Conservation (phyloP, 164 flowering plant species). For the Tetrastigma voinierianum region DNA sequence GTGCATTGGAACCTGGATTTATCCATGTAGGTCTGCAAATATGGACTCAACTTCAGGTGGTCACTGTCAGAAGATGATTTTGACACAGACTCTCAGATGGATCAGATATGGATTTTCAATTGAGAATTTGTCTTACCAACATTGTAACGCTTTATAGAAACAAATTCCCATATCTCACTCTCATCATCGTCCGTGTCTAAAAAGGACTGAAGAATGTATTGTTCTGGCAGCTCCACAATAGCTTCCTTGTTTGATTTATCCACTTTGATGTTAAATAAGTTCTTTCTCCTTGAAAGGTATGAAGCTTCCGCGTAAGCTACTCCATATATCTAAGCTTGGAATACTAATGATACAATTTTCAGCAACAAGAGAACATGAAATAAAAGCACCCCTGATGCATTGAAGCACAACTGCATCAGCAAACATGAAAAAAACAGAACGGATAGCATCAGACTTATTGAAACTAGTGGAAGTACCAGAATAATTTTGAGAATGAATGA, state of each 20-base stretch:
- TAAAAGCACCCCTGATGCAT: too few relatives aligned
- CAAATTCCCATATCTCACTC: conserved; percentile 1
- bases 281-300: neutral
- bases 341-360: too few relatives aligned
- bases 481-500: too few relatives aligned
- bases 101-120: neutral
- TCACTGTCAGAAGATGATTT: conserved; percentile 1
- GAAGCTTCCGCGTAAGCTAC: neutral
- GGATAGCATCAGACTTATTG: too few relatives aligned
- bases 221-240: neutral
- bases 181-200: neutral
- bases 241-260: neutral
- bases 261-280: neutral
- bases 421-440: too few relatives aligned
- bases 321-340: neutral
- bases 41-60: neutral
- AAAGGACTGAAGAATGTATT: neutral
- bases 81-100: neutral
- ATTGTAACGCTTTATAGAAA: neutral
- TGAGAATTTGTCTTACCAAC: neutral
- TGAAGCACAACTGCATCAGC: too few relatives aligned
- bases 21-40: neutral
- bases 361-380: too few relatives aligned
- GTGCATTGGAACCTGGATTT: conserved; percentile 3
- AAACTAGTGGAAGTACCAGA: too few relatives aligned